Base-by-base conservation (phyloP, 2,329 filamentous ascomycete species). In the Colletotrichum euphorbiae region DNA sequence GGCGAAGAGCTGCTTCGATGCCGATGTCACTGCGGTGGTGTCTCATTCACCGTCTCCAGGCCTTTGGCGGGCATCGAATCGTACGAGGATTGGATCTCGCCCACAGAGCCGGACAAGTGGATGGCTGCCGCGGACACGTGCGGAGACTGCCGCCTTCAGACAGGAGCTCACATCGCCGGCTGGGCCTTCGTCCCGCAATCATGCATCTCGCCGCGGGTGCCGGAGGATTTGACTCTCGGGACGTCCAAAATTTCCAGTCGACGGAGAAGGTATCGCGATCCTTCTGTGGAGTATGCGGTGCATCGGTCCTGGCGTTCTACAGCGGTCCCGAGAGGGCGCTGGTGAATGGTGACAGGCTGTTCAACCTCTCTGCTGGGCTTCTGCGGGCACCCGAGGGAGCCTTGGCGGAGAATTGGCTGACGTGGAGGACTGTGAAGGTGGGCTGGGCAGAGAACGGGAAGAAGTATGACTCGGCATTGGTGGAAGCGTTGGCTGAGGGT, bases 231-330 rank as follows among this genome's bases (percentile, higher is more conserved):
- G 24, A 71, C 74, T 36, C 73, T 81, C 51, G 82, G 82, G n/a
- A 84, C 82, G 2, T 71, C 80, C n/a, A 82, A 79, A 73, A 77
- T 77, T 85, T 80, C 66, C 69, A 69, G 3, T 82, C 80, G 2
- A 82, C 80, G 1, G 71, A 76, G 11, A 75, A 74, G 0, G 78
- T 80, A n/a, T 63, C 76, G 24, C 77, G 82, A 13, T 79, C 77
- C 0, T 85, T 85, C 69, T 86, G 84, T 66, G 78, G 80, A 2
- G 74, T 70, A 2, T 86, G 84, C 55, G 82, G 83, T 2, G 83
- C 84, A 3, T 84, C 80, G 0, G 74, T 81, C 12, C 36, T 67
- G 21, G 57, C 36, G 0, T 80, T 84, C 56, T 81, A 73, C 54
- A 72, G 74, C 4, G 69, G 69, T 24, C 74, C 75, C 3, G 76